Evolutionary conservation across 768 basidiomycete genomes (phyloP), one percentile per base, ranked within the genome.

Genomic region (Leccinellum luteum): DNA sequence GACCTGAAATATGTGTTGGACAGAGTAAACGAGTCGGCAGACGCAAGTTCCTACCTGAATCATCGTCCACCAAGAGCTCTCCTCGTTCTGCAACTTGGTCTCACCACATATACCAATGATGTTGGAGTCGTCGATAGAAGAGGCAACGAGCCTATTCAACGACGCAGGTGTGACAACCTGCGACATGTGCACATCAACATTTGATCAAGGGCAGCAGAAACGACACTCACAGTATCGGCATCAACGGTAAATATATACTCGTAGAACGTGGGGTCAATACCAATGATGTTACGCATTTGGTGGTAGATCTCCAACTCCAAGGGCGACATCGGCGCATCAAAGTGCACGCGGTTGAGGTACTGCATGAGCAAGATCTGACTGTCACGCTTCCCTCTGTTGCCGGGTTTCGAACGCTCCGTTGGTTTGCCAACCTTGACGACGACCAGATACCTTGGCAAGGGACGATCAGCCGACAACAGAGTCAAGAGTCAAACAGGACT

Each of bases 41-140:
- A 54, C 5, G 14, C 23, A 21, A 4, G 23, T 2, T 28, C 74
- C 58, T 32, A 81, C 83, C 76, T 88, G 87, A 57, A 87, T 87
- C 85, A 88, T 88, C 10, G 88, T 89, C 77, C 88, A 89, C 79
- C 87, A 85, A 25, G 85, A 87, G 28, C 79, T 76, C 48, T 85
- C 82, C 64, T 85, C 85, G 64, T 87, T 87, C 60, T 84, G 82
- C 35, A 87, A 71, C 68, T 80, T 85, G 0, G 85, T 87, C 70
- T 87, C 86, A 51, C 85, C 85, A 59, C 85, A 87, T 52, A 87
- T 83, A 52, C 85, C 85, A 54, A 87, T 84, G 60, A 87, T 84
- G 52, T 76, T 76, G 12, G 80, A 79, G 64, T 87, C 85, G 58
- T 87, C 78, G 9, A 84, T 78, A 4, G 79, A 69, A 44, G 79